Evolutionary conservation across 768 basidiomycete species (phyloP), one percentile per base, ranked within the genome.

Genomic region (Phaffia australis): DNA sequence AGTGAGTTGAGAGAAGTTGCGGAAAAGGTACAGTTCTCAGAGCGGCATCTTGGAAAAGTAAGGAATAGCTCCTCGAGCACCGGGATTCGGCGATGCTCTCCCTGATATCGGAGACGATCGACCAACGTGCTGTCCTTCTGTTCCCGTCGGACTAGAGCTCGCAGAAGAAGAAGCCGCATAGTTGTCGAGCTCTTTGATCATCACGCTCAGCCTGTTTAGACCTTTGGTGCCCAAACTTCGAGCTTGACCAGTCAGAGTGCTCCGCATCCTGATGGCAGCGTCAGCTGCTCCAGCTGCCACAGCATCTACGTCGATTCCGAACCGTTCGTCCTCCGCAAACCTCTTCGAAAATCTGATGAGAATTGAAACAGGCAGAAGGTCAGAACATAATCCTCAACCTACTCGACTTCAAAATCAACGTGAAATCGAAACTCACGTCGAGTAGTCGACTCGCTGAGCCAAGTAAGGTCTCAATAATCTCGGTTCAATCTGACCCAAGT

Each of bases 401-500:
- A 42, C 11, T 42, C 35, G 11, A 42, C 4, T 4, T 42, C 11
- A 11, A 42, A 11, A 5, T 11, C 35, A 5, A 42, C 11, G 35
- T 42, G 4, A 11, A 42, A 42, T 42, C 6, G 11, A 5, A 11
- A 42, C 35, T 5, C 11, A 42, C 14, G 56, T 58, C 50, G 83
- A 83, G 84, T 90, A 99, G 75, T 99, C 95, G 70, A 86, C 87
- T 58, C 95, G 84, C 72, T 91, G 85, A 49, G 86, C 83, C 15
- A 99, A 82, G 74, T 95, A 99, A 0, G 94, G 95, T 68, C 87
- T 85, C 49, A 99, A 82, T 18, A 98, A 81, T 21, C 81, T 81
- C 3, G 88, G 78, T 70, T 98, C 94, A 71, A 99, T 92, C 21
- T 90, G 83, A 11, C 91, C 91, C 18, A 99, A 85, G 75, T 91